Evolutionary conservation across 306 rosid species (phyloP), one percentile per base, ranked within the genome.

Genomic region (Myrica gale): DNA sequence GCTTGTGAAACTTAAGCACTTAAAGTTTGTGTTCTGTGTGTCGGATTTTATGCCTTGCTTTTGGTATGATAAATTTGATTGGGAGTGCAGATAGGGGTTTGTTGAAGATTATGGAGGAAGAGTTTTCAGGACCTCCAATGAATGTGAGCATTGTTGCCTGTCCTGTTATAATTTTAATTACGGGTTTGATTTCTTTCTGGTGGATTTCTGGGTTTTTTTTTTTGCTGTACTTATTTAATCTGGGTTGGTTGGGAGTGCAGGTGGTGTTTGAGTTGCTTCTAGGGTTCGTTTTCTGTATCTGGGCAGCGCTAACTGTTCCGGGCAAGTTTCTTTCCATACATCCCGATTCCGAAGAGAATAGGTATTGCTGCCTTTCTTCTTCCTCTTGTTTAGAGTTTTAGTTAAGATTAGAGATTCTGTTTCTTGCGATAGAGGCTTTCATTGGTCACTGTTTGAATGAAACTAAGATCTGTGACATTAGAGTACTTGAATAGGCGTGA

Each of bases 21-120:
- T 46, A 78, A 6, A 56, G 16, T 53, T 51, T 41, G 26, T 17
- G 41, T 65, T 17, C 48, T 65, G 50, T 13, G 70, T 41, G 9
- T 12, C 10, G 54, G 50, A 8, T 65, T 63, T 78, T 67, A 17
- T 45, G 46, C 12, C 44, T 50, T 54, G 20, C 19, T 20, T 58
- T 47, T 74, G 55, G 69, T 76, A 53, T 72, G 72, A 79, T 19
- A 68, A 81, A 73, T 79, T 81, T 81, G 69, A 44, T 75, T 80
- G 46, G 81, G 58, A 57, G 47, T 83, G 81, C 88, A 93, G 98
- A 93, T 71, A 87, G 93, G 87, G 84, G 83, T 57, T 82, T 93
- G 88, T 74, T 91, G 89, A 93, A 93, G 92, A 93, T 93, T 71
- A 89, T 78, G 62, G 97, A 93, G 81, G 96, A 89, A 76, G 92